phyloP scores from a whole-genome alignment of 1,139 yeast species.

The Debaryomyces nepalensis region DNA sequence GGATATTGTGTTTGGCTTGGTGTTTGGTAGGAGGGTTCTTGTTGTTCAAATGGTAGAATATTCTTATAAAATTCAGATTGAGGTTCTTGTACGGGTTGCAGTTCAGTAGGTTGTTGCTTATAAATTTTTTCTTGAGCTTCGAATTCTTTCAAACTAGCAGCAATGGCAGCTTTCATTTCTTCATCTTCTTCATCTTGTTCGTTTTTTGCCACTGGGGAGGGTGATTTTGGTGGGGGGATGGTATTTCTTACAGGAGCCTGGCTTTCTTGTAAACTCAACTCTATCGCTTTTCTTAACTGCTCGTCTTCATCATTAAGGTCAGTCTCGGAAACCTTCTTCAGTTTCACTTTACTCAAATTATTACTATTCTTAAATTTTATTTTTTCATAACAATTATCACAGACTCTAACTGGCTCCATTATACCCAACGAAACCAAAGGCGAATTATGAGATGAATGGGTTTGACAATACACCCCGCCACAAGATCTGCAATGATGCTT shows the following conservation, averaged over 20 bases:
- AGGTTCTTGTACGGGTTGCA: constrained; percentile 22
- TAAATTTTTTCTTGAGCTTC: constrained; percentile 43
- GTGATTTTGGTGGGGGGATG: constrained; percentile 9
- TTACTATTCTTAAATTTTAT: constrained; percentile 38
- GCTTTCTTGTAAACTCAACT: constrained; percentile 69
- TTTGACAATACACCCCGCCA: constrained; percentile 92
- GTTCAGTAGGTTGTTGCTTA: constrained; percentile 13
- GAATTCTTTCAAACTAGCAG: constrained; percentile 84
- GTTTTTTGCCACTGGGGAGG: constrained; percentile 15
- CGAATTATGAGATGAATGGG: constrained; percentile 71
- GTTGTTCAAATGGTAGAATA: constrained; percentile 19
- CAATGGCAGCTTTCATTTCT: constrained; percentile 92
- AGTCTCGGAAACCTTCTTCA: constrained; percentile 12
- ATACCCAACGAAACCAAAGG: constrained; percentile 87
- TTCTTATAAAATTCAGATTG: constrained; percentile 40
- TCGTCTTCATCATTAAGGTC: constrained; percentile 66
- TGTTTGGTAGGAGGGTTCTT: constrained; percentile 13
- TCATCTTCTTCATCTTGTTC: constrained; percentile 75
- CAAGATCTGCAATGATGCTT: constrained; percentile 97
- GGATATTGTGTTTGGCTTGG: constrained; percentile 19
- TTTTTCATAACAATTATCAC: constrained; percentile 83
- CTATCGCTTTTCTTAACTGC: constrained; percentile 77
- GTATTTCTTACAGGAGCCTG: constrained; percentile 24
- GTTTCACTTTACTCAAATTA: constrained; percentile 17
- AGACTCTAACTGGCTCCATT: constrained; percentile 86